Evolutionary conservation across 106 monocot genomes (phyloP).

Genomic region (Gastrodia elata): DNA sequence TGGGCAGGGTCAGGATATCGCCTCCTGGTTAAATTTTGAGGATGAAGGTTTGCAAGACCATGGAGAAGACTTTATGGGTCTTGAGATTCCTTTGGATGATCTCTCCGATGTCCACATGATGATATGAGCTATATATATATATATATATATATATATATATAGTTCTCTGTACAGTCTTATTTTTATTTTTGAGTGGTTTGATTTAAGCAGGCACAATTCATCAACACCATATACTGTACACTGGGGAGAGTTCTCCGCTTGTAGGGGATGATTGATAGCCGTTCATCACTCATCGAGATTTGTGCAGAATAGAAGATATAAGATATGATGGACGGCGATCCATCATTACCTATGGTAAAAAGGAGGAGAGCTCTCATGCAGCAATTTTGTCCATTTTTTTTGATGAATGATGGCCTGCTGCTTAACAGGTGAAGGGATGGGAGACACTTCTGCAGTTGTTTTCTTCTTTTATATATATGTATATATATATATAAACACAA

Average conservation of each 20-base stretch:
- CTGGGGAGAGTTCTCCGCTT: not conserved
- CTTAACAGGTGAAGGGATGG: not conserved
- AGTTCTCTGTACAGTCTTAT: slow-evolving; percentile 1
- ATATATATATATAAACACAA: too few relatives aligned
- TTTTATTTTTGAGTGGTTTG: not conserved
- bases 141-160: too few relatives aligned
- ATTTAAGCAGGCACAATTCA: slow-evolving; percentile 14
- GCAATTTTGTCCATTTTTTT: not conserved
- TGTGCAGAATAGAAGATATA: not conserved
- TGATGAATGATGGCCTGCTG: not conserved
- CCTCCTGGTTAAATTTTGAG: slow-evolving; percentile 40
- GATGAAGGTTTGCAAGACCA: slow-evolving; percentile 41
- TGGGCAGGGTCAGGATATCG: slow-evolving; percentile 43
- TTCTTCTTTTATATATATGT: not conserved
- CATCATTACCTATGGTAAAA: not conserved
- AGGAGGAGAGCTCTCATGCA: not conserved
- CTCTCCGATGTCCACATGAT: slow-evolving; percentile 45
- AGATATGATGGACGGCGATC: not conserved
- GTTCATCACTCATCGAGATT: not conserved
- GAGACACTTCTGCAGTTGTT: not conserved
- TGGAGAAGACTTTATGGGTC: slow-evolving; percentile 35
- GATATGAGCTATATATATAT: slow-evolving; percentile 12
- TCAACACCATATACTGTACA: too few relatives aligned
- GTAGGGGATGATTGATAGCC: not conserved
- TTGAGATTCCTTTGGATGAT: slow-evolving; percentile 52